Evolutionary conservation across 2,329 filamentous ascomycete genomes (phyloP), one percentile per base, ranked within the genome.

Genomic region (Pyricularia grisea): DNA sequence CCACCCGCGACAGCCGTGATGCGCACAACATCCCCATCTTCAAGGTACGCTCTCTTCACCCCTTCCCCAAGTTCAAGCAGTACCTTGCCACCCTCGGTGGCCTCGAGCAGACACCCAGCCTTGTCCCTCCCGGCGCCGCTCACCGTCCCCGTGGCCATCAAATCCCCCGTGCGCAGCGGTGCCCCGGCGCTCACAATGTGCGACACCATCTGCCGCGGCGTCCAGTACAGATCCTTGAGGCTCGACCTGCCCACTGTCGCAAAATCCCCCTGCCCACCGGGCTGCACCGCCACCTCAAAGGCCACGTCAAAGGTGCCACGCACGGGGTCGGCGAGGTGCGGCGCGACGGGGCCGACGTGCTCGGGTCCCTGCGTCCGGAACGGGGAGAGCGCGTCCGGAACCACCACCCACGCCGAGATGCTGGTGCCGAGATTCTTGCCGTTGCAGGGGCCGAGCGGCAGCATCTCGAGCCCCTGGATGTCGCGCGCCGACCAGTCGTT

Each of bases 401-500:
- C 87, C 3, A 90, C 76, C 14, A 90, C 78, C 88, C 88, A 90
- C 0, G 88, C 86, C 0, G 84, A 86, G 27, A 90, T 84, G 0
- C 81, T 82, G 0, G 87, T 90, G 7, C 81, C 83, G 63, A 89
- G 88, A 36, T 82, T 84, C 74, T 90, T 90, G 2, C 83, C 82
- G 67, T 88, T 87, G 68, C 89, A 81, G 0, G 88, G 88, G 0
- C 87, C 87, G 0, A 89, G 76, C 0, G 87, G 87, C 2, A 78
- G 79, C 86, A 89, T 89, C 72, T 90, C 88, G 27, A 86, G 78
- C 0, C 77, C 81, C 74, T 90, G 87, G 25, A 90, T 86, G 73
- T 90, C 87, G n/a, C 87, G 79, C 25, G 86, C 84, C 78, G 68
- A 83, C 87, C 87, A 90, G 71, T 90, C 87, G 71, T 90, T 90